These are phyloP conservation scores for Phaffia tasmanica DNA, from an alignment of 768 basidiomycete genomes.

Conservation along the genomic window DNA sequence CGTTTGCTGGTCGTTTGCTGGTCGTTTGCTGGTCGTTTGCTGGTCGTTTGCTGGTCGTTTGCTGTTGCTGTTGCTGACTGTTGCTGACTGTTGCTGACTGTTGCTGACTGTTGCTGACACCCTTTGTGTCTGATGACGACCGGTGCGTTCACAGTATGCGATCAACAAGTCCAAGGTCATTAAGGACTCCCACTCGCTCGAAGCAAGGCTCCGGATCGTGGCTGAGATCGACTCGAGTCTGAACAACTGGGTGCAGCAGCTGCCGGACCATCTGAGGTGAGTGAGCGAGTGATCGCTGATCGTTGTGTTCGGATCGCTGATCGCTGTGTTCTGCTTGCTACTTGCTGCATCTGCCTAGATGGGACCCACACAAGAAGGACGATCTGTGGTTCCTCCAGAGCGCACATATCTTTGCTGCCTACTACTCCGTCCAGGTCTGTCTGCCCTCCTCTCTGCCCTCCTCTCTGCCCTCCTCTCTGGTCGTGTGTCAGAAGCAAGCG, in stretches of 20 bases:
- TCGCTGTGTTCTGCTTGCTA: not conserved
- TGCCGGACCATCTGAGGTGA: slow-evolving; percentile 25
- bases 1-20: not conserved
- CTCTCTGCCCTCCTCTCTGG: not conserved
- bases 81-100: slow-evolving; percentile 10
- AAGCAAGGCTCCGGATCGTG: slow-evolving; percentile 43
- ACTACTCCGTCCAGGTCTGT: slow-evolving; percentile 44
- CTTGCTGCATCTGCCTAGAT: slow-evolving; percentile 34
- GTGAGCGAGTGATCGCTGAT: not conserved
- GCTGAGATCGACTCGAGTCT: slow-evolving; percentile 58
- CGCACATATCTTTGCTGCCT: slow-evolving; percentile 49
- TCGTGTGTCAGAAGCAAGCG: too few relatives aligned
- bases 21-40: too few relatives aligned
- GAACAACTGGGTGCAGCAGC: slow-evolving; percentile 50
- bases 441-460: not conserved
- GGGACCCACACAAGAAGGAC: slow-evolving; percentile 49
- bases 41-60: not conserved
- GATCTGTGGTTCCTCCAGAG: slow-evolving; percentile 50
- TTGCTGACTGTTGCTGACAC: not conserved
- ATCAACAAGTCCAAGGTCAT: slow-evolving; percentile 50
- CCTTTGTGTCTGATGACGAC: slow-evolving; percentile 27
- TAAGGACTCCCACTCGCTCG: slow-evolving; percentile 39
- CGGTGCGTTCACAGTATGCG: slow-evolving; percentile 49
- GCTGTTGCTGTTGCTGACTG: slow-evolving; percentile 5
- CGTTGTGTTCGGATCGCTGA: not conserved